Evolutionary conservation across 176 grass and related monocot genomes (phyloP), one percentile per base, ranked within the genome.

Genomic region (Musa troglodytarum): DNA sequence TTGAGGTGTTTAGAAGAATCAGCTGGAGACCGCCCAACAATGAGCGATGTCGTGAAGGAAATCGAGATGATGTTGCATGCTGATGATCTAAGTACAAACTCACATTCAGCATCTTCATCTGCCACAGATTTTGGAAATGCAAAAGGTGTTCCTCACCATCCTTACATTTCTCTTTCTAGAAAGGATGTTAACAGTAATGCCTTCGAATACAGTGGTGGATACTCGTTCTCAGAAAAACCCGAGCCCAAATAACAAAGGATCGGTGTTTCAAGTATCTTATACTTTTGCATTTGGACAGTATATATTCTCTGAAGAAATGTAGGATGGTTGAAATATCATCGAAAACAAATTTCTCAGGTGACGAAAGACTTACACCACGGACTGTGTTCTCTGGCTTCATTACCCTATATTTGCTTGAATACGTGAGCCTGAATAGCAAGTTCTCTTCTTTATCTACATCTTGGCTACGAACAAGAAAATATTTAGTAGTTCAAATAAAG

Each of bases 41-140:
- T 96, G 92, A 90, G 83, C 54, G 83, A 88, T 1, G 76, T 92
- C 17, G 92, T 90, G 26, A 96, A 96, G 83, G 89, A 96, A 84
- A 92, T 96, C 16, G 92, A 96, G 85, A 75, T 49, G 69, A 90
- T 90, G 87, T 72, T 96, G 82, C 89, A 92, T 24, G 84, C 49
- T 75, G 87, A 92, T 76, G 89, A 83, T 57, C 85, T 86, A 67
- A 20, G 69, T 83, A 92, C 83, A 24, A 52, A 80, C 68, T 90
- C 89, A 0, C 89, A 84, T 0, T 90, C 89, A 0, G 84, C 89
- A 23, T 80, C 82, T 2, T 92, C 92, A 1, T 96, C 89, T 52
- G 76, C 87, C 0, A 96, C 87, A 1, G 87, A 92, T 0, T 92
- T 90, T 63, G 75, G 81, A 28, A 77, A 62, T 67, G 68, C 74